phyloP scores from a whole-genome alignment of 345 rosid genomes.

The Acer campestre region DNA sequence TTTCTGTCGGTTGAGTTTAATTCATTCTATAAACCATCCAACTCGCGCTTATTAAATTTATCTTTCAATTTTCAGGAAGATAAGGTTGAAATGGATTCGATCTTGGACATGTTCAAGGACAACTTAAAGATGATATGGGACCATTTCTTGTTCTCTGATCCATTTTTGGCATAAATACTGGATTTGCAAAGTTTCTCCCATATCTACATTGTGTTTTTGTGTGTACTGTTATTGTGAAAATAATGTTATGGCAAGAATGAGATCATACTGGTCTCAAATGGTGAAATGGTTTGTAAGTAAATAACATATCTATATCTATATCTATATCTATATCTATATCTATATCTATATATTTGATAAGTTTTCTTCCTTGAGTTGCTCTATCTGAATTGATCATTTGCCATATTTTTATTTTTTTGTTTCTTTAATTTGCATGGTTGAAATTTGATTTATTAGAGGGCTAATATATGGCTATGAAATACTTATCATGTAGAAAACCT shows the following conservation, averaged over 20 bases:
- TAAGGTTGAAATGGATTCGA: conserved; percentile 18
- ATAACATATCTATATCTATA: too few species aligned
- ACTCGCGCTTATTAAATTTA: not conserved
- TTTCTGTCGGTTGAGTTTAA: not conserved
- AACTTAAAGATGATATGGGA: conserved; percentile 46
- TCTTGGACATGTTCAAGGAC: conserved; percentile 38
- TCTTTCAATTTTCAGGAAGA: conserved; percentile 31
- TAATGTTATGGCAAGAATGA: not conserved
- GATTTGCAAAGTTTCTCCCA: not conserved
- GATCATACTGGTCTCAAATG: not conserved
- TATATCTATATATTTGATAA: too few species aligned
- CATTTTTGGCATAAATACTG: conserved; percentile 2
- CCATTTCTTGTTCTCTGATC: conserved; percentile 30
- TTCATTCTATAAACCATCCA: not conserved
- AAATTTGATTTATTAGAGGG: too few species aligned
- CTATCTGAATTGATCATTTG: too few species aligned
- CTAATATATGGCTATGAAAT: too few species aligned
- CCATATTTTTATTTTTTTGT: too few species aligned
- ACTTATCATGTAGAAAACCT: too few species aligned
- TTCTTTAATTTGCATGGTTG: too few species aligned
- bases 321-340: too few species aligned
- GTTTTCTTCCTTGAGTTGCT: too few species aligned
- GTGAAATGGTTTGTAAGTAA: too few species aligned
- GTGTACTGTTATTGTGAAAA: not conserved
- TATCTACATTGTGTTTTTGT: not conserved